Evolutionary conservation across 768 basidiomycete genomes (phyloP).

Genomic region (Trametes coccinea): DNA sequence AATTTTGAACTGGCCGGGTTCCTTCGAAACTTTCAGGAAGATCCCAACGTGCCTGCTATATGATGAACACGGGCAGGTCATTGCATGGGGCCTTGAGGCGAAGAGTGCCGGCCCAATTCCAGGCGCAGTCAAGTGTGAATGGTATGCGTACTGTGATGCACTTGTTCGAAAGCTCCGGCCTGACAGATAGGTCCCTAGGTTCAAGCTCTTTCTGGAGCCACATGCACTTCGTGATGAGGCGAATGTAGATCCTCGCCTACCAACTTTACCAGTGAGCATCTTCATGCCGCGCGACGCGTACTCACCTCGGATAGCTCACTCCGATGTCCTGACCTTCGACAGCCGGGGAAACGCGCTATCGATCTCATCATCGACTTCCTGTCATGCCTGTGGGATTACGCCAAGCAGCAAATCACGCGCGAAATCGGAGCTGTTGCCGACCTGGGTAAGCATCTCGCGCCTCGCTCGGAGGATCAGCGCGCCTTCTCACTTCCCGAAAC

Average conservation of each 20-base stretch:
- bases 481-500: background rate
- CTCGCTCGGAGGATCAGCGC: conserved; percentile 1
- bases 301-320: background rate
- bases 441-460: conserved; percentile 53
- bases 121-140: conserved; percentile 61
- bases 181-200: conserved; percentile 43
- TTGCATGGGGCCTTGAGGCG: conserved; percentile 87
- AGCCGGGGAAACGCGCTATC: conserved; percentile 75
- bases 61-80: conserved; percentile 66
- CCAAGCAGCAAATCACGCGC: conserved; percentile 81
- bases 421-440: conserved; percentile 87
- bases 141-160: conserved; percentile 34
- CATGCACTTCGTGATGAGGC: conserved; percentile 72
- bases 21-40: conserved; percentile 84
- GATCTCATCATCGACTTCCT: conserved; percentile 86
- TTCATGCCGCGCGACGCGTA: conserved; percentile 10
- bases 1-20: conserved; percentile 84
- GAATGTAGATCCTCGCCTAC: conserved; percentile 74
- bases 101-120: conserved; percentile 74
- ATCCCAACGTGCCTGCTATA: conserved; percentile 82
- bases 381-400: conserved; percentile 82
- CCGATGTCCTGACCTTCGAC: background rate
- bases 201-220: conserved; percentile 87
- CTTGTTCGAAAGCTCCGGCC: background rate
- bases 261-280: conserved; percentile 66